A percentile compares a stretch with the other conserved stretches of the same genome.
Evolutionary conservation across 176 grass and related monocot species (phyloP).

Genomic region (Stipa capillata): DNA sequence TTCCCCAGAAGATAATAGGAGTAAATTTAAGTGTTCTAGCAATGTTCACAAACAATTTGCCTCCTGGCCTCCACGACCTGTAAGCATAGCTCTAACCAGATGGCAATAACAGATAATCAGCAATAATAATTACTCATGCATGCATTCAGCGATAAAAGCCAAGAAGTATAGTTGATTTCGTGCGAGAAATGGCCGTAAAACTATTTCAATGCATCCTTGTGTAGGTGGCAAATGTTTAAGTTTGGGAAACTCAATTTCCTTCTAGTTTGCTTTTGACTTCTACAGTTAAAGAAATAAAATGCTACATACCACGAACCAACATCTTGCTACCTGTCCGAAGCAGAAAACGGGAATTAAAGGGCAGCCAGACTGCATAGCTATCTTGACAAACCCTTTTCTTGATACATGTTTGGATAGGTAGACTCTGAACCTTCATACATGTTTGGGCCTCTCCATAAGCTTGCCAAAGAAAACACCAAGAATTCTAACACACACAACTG

Average conservation of each 20-base stretch:
- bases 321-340: conserved; percentile 74
- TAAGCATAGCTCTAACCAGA: conserved; percentile 37
- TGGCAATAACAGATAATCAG: not conserved
- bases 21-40: conserved; percentile 88
- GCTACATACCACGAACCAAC: not conserved
- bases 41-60: conserved; percentile 79
- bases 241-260: not conserved
- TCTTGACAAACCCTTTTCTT: conserved; percentile 87
- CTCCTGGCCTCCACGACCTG: conserved; percentile 71
- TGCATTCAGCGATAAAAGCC: not conserved
- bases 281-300: not conserved
- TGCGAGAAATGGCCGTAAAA: not conserved
- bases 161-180: not conserved
- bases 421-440: too few species aligned
- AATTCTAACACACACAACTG: too few species aligned
- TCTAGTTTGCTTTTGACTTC: not conserved
- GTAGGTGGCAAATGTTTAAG: not conserved
- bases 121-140: not conserved
- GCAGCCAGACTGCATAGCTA: conserved; percentile 76
- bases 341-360: conserved; percentile 81
- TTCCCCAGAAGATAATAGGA: conserved; percentile 83
- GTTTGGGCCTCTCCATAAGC: too few species aligned
- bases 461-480: too few species aligned
- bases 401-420: too few species aligned
- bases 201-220: not conserved